These are phyloP conservation scores for Tylopilus sp. DNA, from an alignment of 768 basidiomycete species.

Conservation along the genomic window DNA sequence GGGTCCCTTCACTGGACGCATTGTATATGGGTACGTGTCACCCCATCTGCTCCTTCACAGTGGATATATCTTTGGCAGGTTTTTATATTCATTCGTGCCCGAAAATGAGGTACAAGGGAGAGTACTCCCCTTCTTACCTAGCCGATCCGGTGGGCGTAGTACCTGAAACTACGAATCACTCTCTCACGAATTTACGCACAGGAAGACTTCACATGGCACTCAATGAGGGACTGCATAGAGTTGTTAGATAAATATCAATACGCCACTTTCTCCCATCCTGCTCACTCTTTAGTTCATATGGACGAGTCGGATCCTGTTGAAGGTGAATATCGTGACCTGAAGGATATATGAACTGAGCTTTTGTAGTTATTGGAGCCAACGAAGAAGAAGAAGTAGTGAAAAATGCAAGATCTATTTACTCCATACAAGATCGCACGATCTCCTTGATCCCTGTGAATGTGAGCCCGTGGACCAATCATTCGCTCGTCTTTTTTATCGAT, in stretches of 20 bases:
- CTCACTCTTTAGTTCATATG: slow-evolving; percentile 43
- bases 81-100: slow-evolving; percentile 89
- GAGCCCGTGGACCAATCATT: slow-evolving; percentile 7
- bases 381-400: slow-evolving; percentile 21
- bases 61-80: slow-evolving; percentile 43
- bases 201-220: slow-evolving; percentile 80
- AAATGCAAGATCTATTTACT: slow-evolving; percentile 20
- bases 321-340: slow-evolving; percentile 16
- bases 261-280: slow-evolving; percentile 64
- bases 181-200: slow-evolving; percentile 27
- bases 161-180: neutral
- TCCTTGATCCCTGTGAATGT: slow-evolving; percentile 28
- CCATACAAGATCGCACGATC: slow-evolving; percentile 17
- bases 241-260: slow-evolving; percentile 68
- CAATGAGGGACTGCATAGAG: slow-evolving; percentile 53
- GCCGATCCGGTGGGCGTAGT: slow-evolving; percentile 67
- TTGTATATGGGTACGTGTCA: slow-evolving; percentile 79
- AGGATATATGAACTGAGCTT: slow-evolving; percentile 3
- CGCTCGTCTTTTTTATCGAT: slow-evolving; percentile 2
- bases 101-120: slow-evolving; percentile 97
- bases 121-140: slow-evolving; percentile 85
- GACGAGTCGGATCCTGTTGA: slow-evolving; percentile 22
- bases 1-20: slow-evolving; percentile 56
- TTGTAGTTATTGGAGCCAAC: slow-evolving; percentile 13
- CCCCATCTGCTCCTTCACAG: neutral